Evolutionary conservation across 495 filamentous ascomycete species (phyloP).

Genomic region (Niebla homalea): DNA sequence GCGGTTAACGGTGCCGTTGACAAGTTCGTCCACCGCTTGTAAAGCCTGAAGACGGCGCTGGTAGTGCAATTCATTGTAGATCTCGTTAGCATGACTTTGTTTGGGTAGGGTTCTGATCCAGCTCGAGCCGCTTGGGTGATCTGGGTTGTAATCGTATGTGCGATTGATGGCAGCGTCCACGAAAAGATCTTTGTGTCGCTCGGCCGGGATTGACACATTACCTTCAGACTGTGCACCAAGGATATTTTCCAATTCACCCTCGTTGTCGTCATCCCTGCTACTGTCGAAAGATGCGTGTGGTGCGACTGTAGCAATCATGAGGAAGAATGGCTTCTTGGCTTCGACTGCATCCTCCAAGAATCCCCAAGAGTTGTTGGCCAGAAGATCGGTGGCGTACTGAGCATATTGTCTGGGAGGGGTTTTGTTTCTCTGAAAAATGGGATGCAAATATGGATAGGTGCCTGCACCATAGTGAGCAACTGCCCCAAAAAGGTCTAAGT

Average conservation of each 20-base stretch:
- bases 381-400: constrained; percentile 47
- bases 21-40: too few species aligned
- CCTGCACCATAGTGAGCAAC: too few species aligned
- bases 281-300: constrained; percentile 48
- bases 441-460: constrained; percentile 61
- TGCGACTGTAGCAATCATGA: constrained; percentile 51
- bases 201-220: too few species aligned
- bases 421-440: constrained; percentile 49
- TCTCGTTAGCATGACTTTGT: too few species aligned
- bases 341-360: constrained; percentile 49
- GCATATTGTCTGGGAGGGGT: constrained; percentile 45
- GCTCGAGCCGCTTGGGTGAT: too few species aligned
- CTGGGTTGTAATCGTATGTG: too few species aligned
- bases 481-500: too few species aligned
- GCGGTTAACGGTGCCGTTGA: constrained; percentile 40
- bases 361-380: constrained; percentile 46
- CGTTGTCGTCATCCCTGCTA: neutral
- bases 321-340: constrained; percentile 48
- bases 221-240: too few species aligned
- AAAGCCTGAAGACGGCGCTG: too few species aligned
- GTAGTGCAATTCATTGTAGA: too few species aligned
- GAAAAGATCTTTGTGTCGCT: too few species aligned
- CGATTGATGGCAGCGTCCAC: constrained; percentile 36
- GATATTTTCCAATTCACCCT: constrained; percentile 56
- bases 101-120: too few species aligned